Evolutionary conservation across 805 yeast genomes (phyloP).

Genomic region (Lachancea fermentati): DNA sequence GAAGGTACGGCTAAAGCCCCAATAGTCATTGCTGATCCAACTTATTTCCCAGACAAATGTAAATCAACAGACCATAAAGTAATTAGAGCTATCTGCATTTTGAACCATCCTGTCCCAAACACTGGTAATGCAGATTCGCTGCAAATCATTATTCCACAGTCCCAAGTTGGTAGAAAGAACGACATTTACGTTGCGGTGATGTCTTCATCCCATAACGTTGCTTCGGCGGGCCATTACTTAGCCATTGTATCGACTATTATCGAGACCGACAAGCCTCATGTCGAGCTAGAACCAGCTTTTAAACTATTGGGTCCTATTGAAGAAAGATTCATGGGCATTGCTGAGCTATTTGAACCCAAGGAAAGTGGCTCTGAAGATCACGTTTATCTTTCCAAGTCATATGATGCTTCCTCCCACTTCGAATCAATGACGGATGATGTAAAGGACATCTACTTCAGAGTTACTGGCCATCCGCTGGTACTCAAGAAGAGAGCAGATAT

Average conservation of each 20-base stretch:
- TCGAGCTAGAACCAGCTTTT: constrained; percentile 91
- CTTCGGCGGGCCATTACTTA: constrained; percentile 80
- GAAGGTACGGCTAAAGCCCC: constrained; percentile 92
- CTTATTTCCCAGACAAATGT: constrained; percentile 74
- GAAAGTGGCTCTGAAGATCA: constrained; percentile 78
- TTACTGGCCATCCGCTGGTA: constrained; percentile 87
- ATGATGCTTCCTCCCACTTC: constrained; percentile 92
- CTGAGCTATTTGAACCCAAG: constrained; percentile 82
- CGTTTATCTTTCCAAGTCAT: constrained; percentile 79
- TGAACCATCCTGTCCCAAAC: constrained; percentile 83
- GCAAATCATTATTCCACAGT: constrained; percentile 94
- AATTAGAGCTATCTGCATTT: constrained; percentile 59
- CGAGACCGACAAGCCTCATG: constrained; percentile 88
- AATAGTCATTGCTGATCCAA: constrained; percentile 93
- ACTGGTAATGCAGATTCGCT: constrained; percentile 81
- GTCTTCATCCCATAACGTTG: constrained; percentile 84
- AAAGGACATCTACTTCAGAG: constrained; percentile 85
- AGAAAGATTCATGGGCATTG: constrained; percentile 90
- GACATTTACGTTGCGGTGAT: constrained; percentile 92
- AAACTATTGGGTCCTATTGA: constrained; percentile 72
- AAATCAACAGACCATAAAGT: constrained; percentile 33
- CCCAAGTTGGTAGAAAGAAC: constrained; percentile 86
- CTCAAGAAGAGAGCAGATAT: constrained; percentile 67
- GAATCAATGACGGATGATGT: constrained; percentile 96
- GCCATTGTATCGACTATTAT: constrained; percentile 93